These are phyloP conservation scores for Ilex asprella DNA, from an alignment of 257 asterid species.

Conservation along the genomic window DNA sequence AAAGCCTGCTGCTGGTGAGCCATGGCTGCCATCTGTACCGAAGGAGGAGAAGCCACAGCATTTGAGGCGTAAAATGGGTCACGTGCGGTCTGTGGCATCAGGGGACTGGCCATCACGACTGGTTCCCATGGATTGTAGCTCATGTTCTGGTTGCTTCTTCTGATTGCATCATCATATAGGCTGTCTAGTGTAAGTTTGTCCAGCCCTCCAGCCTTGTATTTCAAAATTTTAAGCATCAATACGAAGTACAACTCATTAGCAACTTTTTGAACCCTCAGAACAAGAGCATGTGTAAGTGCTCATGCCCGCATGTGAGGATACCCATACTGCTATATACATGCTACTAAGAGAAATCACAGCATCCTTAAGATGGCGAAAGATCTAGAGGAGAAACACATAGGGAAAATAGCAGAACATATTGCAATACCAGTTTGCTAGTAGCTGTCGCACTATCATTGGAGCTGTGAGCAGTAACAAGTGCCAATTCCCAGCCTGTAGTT, in stretches of 20 bases:
- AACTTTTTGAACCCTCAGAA: neutral
- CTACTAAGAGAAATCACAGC: neutral
- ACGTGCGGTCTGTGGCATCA: conserved; percentile 39
- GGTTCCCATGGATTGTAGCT: conserved; percentile 96
- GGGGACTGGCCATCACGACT: conserved; percentile 31
- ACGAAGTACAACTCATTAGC: too few species aligned
- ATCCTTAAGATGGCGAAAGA: neutral
- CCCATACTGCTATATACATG: neutral
- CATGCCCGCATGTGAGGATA: neutral
- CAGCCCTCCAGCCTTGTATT: conserved; percentile 60
- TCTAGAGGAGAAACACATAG: neutral
- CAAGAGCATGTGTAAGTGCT: neutral
- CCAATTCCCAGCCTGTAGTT: conserved; percentile 84
- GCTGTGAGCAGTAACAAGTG: conserved; percentile 86
- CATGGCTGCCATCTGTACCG: conserved; percentile 72
- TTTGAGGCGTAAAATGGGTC: conserved; percentile 78
- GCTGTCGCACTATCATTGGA: conserved; percentile 54
- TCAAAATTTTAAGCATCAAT: too few species aligned
- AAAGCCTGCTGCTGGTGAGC: conserved; percentile 56
- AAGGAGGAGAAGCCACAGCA: conserved; percentile 49
- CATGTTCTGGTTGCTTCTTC: conserved; percentile 63
- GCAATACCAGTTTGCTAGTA: conserved; percentile 67
- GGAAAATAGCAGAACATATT: neutral
- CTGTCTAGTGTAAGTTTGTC: conserved; percentile 87
- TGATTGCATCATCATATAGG: conserved; percentile 83